Base-by-base conservation (phyloP, 2,329 filamentous ascomycete genomes). In the Onygenales sp. region DNA sequence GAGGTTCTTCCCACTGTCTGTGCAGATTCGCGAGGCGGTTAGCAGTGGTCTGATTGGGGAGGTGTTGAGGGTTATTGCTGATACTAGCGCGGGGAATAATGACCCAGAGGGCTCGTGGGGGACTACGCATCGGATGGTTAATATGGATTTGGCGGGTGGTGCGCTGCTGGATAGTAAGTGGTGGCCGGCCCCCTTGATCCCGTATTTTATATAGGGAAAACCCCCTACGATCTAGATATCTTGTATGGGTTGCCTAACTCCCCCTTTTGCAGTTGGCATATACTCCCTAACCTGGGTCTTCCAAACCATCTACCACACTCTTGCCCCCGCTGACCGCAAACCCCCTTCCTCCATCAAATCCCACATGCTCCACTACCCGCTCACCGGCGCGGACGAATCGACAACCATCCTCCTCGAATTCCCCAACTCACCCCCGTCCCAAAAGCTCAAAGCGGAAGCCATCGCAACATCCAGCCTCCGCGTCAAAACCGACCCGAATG, bases 211-310 rank as follows among this genome's bases (percentile, higher is more conserved):
- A 1, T 14, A 11, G 21, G 43, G 43, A 9, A 8, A 45, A 31
- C 4, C 31, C 11, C 13, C 33, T 10, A 39, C 37, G 49, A 42
- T 17, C 17, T 17, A 17, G 17, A 17, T 17, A 17, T 17, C 0
- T 17, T 17, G 17, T 17, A 17, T 17, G 17, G 17, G 49, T 27
- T 50, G 17, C 37, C 3, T 17, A n/a, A 21, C 40, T 31, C 44
- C 31, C 10, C 31, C n/a, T 4, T 45, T 9, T 11, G 13, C 45
- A 72, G 70, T 95, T 54, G 90, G 90, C 56, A 86, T 95, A 69
- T 95, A 95, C 74, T 82, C 87, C 46, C 72, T 95, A 57, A 94
- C 88, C 34, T 95, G 90, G 90, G 80, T 93, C 49, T 94, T 92
- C 78, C 88, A 95, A 71, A 86, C 85, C 44, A 78, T 95, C 32